Percentiles rank a stretch among this genome's conserved stretches.
phyloP scores from a whole-genome alignment of 1,139 yeast genomes.

The Zygoascus hellenicus region DNA sequence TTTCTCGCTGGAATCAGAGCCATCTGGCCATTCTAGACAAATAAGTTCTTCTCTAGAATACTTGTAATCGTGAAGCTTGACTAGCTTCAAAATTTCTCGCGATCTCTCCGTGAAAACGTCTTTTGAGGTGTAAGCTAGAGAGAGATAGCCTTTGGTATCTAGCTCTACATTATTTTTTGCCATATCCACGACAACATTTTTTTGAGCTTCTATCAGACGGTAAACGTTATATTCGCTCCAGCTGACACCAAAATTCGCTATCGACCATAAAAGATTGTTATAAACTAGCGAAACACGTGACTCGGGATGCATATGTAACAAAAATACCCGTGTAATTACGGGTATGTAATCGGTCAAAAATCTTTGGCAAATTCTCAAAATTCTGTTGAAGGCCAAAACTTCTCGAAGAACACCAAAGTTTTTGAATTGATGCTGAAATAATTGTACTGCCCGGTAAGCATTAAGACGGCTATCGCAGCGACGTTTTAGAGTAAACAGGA shows the following conservation, averaged over 20 bases:
- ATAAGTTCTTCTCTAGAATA: constrained; percentile 20
- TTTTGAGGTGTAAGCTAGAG: constrained; percentile 25
- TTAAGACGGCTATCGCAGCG: constrained; percentile 22
- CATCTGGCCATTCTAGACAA: constrained; percentile 13
- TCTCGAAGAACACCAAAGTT: constrained; percentile 17
- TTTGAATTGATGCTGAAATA: constrained; percentile 18
- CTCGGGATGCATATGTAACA: constrained; percentile 15
- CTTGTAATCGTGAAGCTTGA: constrained; percentile 24
- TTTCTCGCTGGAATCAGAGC: not conserved
- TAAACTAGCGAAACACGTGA: constrained; percentile 14
- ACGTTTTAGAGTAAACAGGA: constrained; percentile 27
- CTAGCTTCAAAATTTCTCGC: constrained; percentile 17
- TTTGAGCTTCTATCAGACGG: constrained; percentile 26
- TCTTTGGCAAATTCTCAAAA: constrained; percentile 20
- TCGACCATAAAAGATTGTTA: constrained; percentile 31
- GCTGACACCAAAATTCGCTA: constrained; percentile 27
- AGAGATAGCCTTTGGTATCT: constrained; percentile 31
- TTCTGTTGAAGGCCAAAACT: constrained; percentile 22
- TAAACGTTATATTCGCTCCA: constrained; percentile 23
- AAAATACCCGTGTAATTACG: constrained; percentile 23
- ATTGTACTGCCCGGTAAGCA: constrained; percentile 24
- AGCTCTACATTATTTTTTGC: constrained; percentile 15
- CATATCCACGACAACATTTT: constrained; percentile 23
- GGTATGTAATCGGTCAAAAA: constrained; percentile 28
- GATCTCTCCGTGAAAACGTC: constrained; percentile 18